A percentile compares a stretch with the other conserved stretches of the same genome.
Conservation (phyloP, 2,329 filamentous ascomycete genomes). For the Colletotrichum agaves region DNA sequence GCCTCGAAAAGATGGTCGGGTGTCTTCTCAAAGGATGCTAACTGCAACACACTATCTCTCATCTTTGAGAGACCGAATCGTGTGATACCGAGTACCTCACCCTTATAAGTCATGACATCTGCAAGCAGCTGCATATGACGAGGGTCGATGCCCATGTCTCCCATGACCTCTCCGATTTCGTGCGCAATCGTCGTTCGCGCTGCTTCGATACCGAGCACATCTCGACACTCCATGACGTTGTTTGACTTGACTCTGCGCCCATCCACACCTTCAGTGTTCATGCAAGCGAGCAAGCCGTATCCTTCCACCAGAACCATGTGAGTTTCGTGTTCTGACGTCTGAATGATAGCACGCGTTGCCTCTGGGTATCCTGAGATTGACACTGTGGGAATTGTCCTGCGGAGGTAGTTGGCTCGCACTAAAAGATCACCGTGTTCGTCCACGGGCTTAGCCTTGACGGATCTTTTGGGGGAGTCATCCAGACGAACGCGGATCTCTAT, state of each 20-base stretch:
- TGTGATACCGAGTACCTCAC: slow-evolving; percentile 95
- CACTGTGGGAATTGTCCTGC: slow-evolving; percentile 83
- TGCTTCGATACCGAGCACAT: slow-evolving; percentile 94
- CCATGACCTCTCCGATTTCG: slow-evolving; percentile 92
- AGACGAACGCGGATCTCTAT: slow-evolving; percentile 80
- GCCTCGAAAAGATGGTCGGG: slow-evolving; percentile 97
- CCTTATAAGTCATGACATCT: slow-evolving; percentile 99
- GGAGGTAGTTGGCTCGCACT: slow-evolving; percentile 84
- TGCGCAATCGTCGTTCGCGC: slow-evolving; percentile 87
- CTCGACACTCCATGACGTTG: slow-evolving; percentile 87
- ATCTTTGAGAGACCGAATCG: slow-evolving; percentile 97
- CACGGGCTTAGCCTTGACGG: slow-evolving; percentile 57
- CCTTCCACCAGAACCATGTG: slow-evolving; percentile 90
- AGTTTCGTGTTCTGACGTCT: slow-evolving; percentile 76
- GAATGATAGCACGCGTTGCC: slow-evolving; percentile 87
- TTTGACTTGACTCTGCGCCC: slow-evolving; percentile 81
- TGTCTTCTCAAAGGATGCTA: slow-evolving; percentile 98
- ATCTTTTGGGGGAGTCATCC: slow-evolving; percentile 61
- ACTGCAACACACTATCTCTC: slow-evolving; percentile 91
- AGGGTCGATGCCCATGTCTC: slow-evolving; percentile 93
- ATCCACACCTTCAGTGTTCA: slow-evolving; percentile 92
- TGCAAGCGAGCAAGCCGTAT: slow-evolving; percentile 88
- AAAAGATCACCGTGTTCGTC: slow-evolving; percentile 64
- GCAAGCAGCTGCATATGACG: slow-evolving; percentile 97
- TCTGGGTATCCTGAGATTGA: slow-evolving; percentile 91